A percentile compares a stretch with the other conserved stretches of the same genome.
phyloP scores from a whole-genome alignment of 164 flowering plant genomes.

The Macadamia tetraphylla region DNA sequence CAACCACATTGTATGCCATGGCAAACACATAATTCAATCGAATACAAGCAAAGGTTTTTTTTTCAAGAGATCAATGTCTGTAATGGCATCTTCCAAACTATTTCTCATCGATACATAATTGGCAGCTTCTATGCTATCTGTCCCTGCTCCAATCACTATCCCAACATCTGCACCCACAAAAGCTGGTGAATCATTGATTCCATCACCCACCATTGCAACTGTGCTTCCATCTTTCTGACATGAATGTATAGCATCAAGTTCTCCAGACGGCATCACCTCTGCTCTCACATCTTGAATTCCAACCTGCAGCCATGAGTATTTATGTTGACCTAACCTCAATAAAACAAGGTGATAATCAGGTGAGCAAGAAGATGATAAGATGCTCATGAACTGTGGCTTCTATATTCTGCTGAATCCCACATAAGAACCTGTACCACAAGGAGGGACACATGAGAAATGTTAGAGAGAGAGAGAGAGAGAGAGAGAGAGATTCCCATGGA shows the following conservation, averaged over 20 bases:
- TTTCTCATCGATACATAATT: slow-evolving; percentile 92
- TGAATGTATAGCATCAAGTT: slow-evolving; percentile 73
- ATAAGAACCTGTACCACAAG: too few species aligned
- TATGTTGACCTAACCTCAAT: too few species aligned
- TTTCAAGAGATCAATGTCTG: slow-evolving; percentile 88
- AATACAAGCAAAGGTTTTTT: slow-evolving; percentile 69
- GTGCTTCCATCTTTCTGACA: slow-evolving; percentile 69
- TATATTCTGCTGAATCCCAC: too few species aligned
- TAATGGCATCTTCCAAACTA: slow-evolving; percentile 87
- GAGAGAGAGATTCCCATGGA: too few species aligned
- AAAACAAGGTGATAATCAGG: too few species aligned
- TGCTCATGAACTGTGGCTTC: too few species aligned
- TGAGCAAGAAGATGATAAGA: too few species aligned
- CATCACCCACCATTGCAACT: slow-evolving; percentile 99
- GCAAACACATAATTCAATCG: slow-evolving; percentile 84
- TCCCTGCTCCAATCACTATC: slow-evolving; percentile 99
- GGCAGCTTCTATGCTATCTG: slow-evolving; percentile 99
- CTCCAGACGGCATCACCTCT: slow-evolving; percentile 92
- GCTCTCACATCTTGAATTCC: slow-evolving; percentile 84
- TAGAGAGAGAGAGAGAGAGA: too few species aligned
- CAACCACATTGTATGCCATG: slow-evolving; percentile 84
- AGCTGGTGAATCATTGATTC: slow-evolving; percentile 97
- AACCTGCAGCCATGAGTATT: slow-evolving; percentile 39
- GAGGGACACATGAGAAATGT: too few species aligned
- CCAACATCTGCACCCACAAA: slow-evolving; percentile 98